A percentile compares a stretch with the other conserved stretches of the same genome.
Conservation (phyloP, 768 basidiomycete species). For the Lactarius evosmus region DNA sequence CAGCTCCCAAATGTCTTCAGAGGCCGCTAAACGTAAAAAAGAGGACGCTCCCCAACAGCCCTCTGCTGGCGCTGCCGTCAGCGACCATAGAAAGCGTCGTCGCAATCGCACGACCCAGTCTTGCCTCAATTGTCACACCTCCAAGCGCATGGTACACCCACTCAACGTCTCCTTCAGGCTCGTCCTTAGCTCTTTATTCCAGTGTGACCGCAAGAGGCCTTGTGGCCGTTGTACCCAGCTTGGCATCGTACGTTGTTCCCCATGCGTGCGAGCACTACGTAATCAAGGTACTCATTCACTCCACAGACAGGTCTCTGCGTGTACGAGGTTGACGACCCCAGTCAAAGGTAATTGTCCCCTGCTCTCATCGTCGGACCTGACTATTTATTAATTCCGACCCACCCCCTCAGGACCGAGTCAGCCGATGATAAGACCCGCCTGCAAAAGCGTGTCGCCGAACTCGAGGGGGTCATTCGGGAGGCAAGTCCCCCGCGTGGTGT, state of each 20-base stretch:
- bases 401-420: slow-evolving; percentile 30
- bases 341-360: slow-evolving; percentile 43
- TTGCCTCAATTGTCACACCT: slow-evolving; percentile 69
- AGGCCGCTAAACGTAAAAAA: slow-evolving; percentile 33
- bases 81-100: slow-evolving; percentile 58
- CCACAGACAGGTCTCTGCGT: slow-evolving; percentile 74
- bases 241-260: slow-evolving; percentile 36
- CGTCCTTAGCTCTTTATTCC: not conserved
- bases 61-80: slow-evolving; percentile 37
- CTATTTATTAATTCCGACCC: not conserved
- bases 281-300: not conserved
- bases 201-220: slow-evolving; percentile 50
- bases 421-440: slow-evolving; percentile 65
- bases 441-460: slow-evolving; percentile 72
- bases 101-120: slow-evolving; percentile 73
- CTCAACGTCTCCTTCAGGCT: not conserved
- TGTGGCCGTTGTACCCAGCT: slow-evolving; percentile 46
- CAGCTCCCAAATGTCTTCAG: slow-evolving; percentile 32
- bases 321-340: slow-evolving; percentile 79
- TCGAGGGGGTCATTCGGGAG: slow-evolving; percentile 83
- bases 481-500: slow-evolving; percentile 35
- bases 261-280: not conserved
- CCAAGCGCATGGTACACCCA: slow-evolving; percentile 62
- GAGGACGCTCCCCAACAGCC: slow-evolving; percentile 30
- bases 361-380: slow-evolving; percentile 9